Conservation (phyloP, 805 yeast species). For the Groenewaldozyma tartarivorans region DNA sequence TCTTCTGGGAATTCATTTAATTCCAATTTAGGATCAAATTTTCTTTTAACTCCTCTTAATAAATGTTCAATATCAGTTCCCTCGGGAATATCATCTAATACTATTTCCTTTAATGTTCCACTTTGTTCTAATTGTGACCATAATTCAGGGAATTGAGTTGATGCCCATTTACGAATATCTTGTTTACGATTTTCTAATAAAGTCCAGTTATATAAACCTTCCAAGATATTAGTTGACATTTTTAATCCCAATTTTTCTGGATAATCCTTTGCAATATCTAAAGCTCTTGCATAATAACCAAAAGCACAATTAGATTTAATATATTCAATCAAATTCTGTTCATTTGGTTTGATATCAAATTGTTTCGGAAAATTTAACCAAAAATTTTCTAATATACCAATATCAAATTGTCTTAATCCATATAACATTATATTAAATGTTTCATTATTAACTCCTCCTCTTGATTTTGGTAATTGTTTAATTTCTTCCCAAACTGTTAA, state of each 20-base stretch:
- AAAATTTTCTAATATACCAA: constrained; percentile 37
- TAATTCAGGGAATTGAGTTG: constrained; percentile 22
- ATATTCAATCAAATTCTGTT: constrained; percentile 47
- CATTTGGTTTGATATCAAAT: constrained; percentile 43
- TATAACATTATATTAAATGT: constrained; percentile 42
- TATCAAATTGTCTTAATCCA: constrained; percentile 2
- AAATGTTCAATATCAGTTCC: neutral
- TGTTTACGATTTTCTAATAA: constrained; percentile 29
- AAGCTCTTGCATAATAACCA: constrained; percentile 49
- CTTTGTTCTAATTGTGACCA: constrained; percentile 32
- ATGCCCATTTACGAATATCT: constrained; percentile 34
- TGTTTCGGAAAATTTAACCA: constrained; percentile 48
- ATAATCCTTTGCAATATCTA: constrained; percentile 39
- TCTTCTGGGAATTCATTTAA: neutral
- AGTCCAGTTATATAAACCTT: constrained; percentile 36
- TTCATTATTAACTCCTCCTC: constrained; percentile 47
- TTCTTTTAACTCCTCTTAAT: neutral
- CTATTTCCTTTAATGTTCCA: constrained; percentile 23
- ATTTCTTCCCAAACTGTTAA: constrained; percentile 54
- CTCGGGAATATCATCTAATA: constrained; percentile 18
- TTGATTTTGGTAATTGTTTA: constrained; percentile 43
- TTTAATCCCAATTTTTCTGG: constrained; percentile 27
- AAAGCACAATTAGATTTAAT: constrained; percentile 63
- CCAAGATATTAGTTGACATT: constrained; percentile 20
- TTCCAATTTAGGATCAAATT: neutral